These are phyloP conservation scores for Erythrobasidium hasegawianum DNA, from an alignment of 1,284 basidiomycete genomes.

Conservation along the genomic window DNA sequence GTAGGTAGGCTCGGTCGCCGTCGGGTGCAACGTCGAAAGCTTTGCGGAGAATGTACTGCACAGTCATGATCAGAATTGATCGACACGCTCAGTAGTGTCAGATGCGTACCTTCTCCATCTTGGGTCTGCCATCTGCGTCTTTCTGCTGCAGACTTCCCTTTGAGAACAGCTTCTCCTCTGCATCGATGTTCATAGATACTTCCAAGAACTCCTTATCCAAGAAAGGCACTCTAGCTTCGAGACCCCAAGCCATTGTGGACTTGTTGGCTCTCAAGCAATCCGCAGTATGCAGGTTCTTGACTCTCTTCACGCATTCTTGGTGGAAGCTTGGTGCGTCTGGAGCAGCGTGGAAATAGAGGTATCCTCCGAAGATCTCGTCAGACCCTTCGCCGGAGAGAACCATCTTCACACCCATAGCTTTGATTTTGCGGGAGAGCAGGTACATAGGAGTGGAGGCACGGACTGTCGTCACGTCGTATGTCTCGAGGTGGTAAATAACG, in stretches of 20 bases:
- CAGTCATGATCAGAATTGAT: background rate
- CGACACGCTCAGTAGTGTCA: background rate
- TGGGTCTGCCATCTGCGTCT: conserved; percentile 79
- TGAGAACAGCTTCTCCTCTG: conserved; percentile 83
- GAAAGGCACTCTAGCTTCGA: conserved; percentile 98
- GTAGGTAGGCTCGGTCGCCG: conserved; percentile 88
- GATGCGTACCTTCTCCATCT: conserved; percentile 79
- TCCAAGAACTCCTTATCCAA: conserved; percentile 96
- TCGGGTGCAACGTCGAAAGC: conserved; percentile 84
- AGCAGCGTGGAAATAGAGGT: conserved; percentile 99
- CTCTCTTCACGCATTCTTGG: conserved; percentile 89
- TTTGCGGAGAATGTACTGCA: conserved; percentile 89
- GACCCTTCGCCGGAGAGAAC: conserved; percentile 96
- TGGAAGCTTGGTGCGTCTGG: conserved; percentile 86
- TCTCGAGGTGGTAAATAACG: conserved; percentile 98
- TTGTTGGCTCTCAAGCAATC: conserved; percentile 99
- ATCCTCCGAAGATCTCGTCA: conserved; percentile 96
- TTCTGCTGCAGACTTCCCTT: conserved; percentile 72
- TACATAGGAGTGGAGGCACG: conserved; percentile 98
- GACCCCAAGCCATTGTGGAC: conserved; percentile 99
- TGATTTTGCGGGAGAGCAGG: conserved; percentile 94
- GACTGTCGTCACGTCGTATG: conserved; percentile 98
- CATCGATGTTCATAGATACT: conserved; percentile 84
- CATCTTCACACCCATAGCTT: conserved; percentile 99
- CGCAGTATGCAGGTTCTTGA: conserved; percentile 96